phyloP scores from a whole-genome alignment of 345 rosid species.

The Acer negundo region DNA sequence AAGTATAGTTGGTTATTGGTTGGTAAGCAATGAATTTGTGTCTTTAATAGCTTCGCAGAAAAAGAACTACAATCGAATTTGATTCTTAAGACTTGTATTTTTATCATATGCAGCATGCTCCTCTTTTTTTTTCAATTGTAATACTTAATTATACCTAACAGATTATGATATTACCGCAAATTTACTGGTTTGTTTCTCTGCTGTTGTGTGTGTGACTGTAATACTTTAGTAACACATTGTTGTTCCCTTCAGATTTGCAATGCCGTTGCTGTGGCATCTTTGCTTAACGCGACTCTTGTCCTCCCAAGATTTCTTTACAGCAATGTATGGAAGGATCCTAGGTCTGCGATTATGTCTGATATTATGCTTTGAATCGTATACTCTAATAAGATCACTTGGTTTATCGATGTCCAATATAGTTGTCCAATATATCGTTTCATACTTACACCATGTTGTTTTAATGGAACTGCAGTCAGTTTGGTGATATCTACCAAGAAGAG shows the following conservation, averaged over 20 bases:
- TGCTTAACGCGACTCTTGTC: slow-evolving; percentile 77
- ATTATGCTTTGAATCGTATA: background rate
- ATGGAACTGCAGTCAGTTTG: slow-evolving; percentile 69
- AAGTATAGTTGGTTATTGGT: background rate
- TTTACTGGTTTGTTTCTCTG: background rate
- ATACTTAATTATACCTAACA: background rate
- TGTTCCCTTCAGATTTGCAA: slow-evolving; percentile 68
- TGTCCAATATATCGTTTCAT: no score
- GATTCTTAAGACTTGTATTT: background rate
- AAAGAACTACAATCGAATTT: background rate
- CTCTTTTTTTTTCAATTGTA: background rate
- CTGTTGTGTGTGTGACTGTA: background rate
- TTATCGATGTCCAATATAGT: background rate
- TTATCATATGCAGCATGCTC: background rate
- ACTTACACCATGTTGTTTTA: slow-evolving; percentile 13
- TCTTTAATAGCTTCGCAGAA: background rate
- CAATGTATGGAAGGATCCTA: slow-evolving; percentile 98
- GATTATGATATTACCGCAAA: background rate
- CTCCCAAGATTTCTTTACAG: slow-evolving; percentile 90
- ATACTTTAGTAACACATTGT: slow-evolving; percentile 10
- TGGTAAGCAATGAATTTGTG: background rate
- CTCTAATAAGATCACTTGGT: background rate
- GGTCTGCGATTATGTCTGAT: slow-evolving; percentile 44
- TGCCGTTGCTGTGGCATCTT: slow-evolving; percentile 74
- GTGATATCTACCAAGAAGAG: slow-evolving; percentile 81